Evolutionary conservation across 2,329 filamentous ascomycete genomes (phyloP).

Genomic region (Nigrograna mackinnonii): DNA sequence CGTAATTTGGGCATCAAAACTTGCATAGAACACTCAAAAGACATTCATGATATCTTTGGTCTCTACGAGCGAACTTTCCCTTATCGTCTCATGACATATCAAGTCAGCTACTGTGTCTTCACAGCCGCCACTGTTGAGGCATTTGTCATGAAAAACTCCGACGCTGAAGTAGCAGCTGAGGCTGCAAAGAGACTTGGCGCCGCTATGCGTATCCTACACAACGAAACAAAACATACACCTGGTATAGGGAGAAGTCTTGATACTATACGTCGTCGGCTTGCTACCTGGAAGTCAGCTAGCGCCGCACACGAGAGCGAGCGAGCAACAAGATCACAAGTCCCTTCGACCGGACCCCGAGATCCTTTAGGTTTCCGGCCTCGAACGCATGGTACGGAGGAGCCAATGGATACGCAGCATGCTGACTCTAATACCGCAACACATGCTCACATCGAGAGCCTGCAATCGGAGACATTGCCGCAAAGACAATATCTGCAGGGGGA

Average conservation of each 20-base stretch:
- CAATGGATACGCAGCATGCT: not conserved
- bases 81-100: constrained; percentile 17
- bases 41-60: constrained; percentile 14
- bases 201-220: not conserved
- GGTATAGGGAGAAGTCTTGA: not conserved
- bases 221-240: not conserved
- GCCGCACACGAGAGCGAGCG: too few species aligned
- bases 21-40: constrained; percentile 5
- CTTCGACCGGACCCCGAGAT: not conserved
- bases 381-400: not conserved
- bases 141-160: constrained; percentile 7
- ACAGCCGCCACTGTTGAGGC: constrained; percentile 21
- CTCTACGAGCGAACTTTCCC: constrained; percentile 15
- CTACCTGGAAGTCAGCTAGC: not conserved
- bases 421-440: too few species aligned
- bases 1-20: not conserved
- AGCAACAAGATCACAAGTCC: too few species aligned
- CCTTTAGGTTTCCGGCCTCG: not conserved
- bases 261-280: not conserved
- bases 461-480: not conserved
- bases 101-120: constrained; percentile 20
- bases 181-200: not conserved
- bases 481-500: not conserved
- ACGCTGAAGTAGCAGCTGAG: not conserved
- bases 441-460: not conserved